Base-by-base conservation (phyloP, 495 filamentous ascomycete genomes). In the Halenospora varia region DNA sequence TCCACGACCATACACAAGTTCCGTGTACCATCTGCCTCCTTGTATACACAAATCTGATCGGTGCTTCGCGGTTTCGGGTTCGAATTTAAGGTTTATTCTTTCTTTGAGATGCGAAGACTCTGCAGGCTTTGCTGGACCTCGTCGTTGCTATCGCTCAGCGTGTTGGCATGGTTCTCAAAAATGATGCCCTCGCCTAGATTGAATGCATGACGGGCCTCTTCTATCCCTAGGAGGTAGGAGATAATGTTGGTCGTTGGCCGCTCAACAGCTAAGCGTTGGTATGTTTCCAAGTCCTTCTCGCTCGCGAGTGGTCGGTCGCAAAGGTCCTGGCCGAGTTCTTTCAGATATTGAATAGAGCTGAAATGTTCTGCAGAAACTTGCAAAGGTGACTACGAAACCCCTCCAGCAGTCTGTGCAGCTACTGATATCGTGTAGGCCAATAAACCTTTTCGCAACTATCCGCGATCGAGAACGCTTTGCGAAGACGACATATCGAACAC, bases 191-290 rank as follows among this genome's bases (percentile, higher is more conserved):
- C n/a, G n/a, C 66, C 59, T 18, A 73, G 48, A 13, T 48, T 41
- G 44, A 71, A 70, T 50, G 57, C 50, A 41, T 56, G 29, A 26
- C 61, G 64, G 55, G 69, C 69, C n/a, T 57, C 63, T 26, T 62
- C 56, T 59, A 71, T 65, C 56, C 67, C 62, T 55, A 59, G 67
- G 18, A 61, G 57, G 53, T 52, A 47, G 26, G 58, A 61, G 51
- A 73, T 65, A 17, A 73, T 69, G 53, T 69, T 29, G n/a, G 48
- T 66, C 15, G 68, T 63, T 60, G 68, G 60, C 45, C 64, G 53
- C 57, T 71, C 68, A 44, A 73, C 63, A 24, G 60, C 60, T 40
- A 68, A 62, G 44, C 63, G 53, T 57, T 74, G 62, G 49, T 73
- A 73, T 20, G 22, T 48, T 54, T 74, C 62, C 3, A 73, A 53